Evolutionary conservation across 2,329 filamentous ascomycete species (phyloP).

Genomic region (Rhexocercosporidium sp.): DNA sequence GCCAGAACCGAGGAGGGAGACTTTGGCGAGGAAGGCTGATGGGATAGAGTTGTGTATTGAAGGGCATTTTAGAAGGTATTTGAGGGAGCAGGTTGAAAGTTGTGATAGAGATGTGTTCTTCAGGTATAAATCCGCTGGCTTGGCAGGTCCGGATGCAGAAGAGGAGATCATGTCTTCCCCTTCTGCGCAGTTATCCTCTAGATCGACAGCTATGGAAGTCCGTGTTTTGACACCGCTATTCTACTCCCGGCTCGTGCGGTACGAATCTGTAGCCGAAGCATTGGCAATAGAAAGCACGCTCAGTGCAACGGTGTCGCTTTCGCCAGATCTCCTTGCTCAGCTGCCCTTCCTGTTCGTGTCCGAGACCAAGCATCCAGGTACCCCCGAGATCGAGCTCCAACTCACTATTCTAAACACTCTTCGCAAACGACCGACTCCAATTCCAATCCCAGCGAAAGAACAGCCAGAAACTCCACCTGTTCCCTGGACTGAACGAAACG

Average conservation of each 20-base stretch:
- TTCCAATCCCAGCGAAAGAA: neutral
- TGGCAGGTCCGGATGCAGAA: slow-evolving; percentile 40
- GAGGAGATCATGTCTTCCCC: slow-evolving; percentile 48
- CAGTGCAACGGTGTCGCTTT: slow-evolving; percentile 27
- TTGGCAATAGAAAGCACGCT: slow-evolving; percentile 10
- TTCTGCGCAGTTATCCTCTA: slow-evolving; percentile 28
- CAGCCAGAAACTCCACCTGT: too few relatives aligned
- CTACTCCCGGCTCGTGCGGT: slow-evolving; percentile 69
- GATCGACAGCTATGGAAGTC: slow-evolving; percentile 46
- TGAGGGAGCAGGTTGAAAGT: slow-evolving; percentile 55
- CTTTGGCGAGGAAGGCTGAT: slow-evolving; percentile 59
- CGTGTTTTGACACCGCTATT: slow-evolving; percentile 68
- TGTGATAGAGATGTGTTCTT: slow-evolving; percentile 53
- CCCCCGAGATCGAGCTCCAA: neutral
- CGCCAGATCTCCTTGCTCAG: neutral
- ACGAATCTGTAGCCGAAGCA: slow-evolving; percentile 43
- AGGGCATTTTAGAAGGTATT: slow-evolving; percentile 52
- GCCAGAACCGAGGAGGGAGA: slow-evolving; percentile 64
- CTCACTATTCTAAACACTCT: neutral
- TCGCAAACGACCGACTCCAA: neutral
- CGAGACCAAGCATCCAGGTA: neutral
- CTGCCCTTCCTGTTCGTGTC: too few relatives aligned
- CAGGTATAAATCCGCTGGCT: slow-evolving; percentile 59
- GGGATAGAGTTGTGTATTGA: slow-evolving; percentile 55
- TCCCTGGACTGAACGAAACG: neutral